Evolutionary conservation across 306 rosid genomes (phyloP), one percentile per base, ranked within the genome.

Genomic region (Rosa lucieae): DNA sequence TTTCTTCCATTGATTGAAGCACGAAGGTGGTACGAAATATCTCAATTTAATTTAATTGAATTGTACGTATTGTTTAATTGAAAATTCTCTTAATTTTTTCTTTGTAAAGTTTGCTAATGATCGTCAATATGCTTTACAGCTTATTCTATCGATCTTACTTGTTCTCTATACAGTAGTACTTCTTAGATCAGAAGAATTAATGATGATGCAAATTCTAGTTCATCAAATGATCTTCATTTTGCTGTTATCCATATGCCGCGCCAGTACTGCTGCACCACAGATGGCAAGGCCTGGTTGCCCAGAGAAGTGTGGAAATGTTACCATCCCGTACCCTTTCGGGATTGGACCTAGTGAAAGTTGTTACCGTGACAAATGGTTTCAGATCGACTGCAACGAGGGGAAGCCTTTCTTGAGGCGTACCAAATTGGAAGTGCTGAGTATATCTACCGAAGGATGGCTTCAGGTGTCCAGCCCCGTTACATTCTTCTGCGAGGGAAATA

Each of bases 321-420:
- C 0, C 12, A 77, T 23, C 4, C 75, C 81, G 3, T 77, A 68
- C 55, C 81, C 81, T 4, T 77, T 77, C 18, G 81, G 81, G 11
- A 51, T 77, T 3, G 75, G 67, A 37, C 12, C 44, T 0, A 10
- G 15, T 15, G 21, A 2, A 39, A 3, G 11, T 8, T 77, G 81
- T 39, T 77, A 8, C 55, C 2, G 3, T 2, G 67, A 77, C 56
- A 18, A 23, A 23, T 52, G 81, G 75, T 77, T 77, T 11, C 9
- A 42, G 3, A 39, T 66, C 1, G 70, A 66, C 47, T 74, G 40
- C 77, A 53, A 73, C 15, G 0, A 12, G 3, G 0, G 0, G 26
- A 53, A 0, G 37, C 68, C 77, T 39, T 39, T 55, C 12, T 6
- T 52, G 67, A 37, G 18, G 10, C 26, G 5, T 2, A 2, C 77